Base-by-base conservation (phyloP, 306 rosid species). In the Sicyos edulis region DNA sequence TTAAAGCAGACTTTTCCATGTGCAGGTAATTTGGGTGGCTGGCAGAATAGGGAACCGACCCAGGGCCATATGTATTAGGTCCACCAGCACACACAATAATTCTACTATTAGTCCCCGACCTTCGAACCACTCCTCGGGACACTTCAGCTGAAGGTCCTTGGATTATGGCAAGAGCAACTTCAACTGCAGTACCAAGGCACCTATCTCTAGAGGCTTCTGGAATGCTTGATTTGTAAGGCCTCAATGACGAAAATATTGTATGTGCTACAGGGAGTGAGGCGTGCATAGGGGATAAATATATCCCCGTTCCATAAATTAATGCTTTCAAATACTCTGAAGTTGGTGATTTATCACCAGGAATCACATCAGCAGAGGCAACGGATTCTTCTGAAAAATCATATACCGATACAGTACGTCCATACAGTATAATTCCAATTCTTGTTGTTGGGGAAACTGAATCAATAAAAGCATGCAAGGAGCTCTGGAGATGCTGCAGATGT, bases 101-200 rank as follows among this genome's bases (percentile, higher is more conserved):
- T 87, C 99, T 91, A 77, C 91, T 91, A 78, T 86, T 88, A 56
- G 91, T 90, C 67, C 99, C 97, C 20, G 95, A 68, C 85, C 96
- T 89, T 82, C 86, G 89, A 64, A 91, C 88, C 60, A 86, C 80
- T 62, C 98, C 98, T 75, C 96, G 86, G 61, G 98, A 90, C 75
- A 93, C 74, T 77, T 91, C 99, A 72, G 92, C 97, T 20, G 99
- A 91, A 37, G 97, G 99, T 50, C 97, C 99, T 83, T 86, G 97
- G 76, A 91, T 82, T 53, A 93, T 85, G 77, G 89, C 92, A 75
- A 93, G 96, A 79, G 99, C 99, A 84, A 87, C 96, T 89, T 91
- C 91, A 81, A 91, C 97, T 55, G 99, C 97, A 37, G 96, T 73
- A 54, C 99, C 97, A 52, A 93, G 86, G 82, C 99, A 93, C 72